These are phyloP conservation scores for Daldinia sp. DNA, from an alignment of 2,329 filamentous ascomycete species.

Conservation along the genomic window DNA sequence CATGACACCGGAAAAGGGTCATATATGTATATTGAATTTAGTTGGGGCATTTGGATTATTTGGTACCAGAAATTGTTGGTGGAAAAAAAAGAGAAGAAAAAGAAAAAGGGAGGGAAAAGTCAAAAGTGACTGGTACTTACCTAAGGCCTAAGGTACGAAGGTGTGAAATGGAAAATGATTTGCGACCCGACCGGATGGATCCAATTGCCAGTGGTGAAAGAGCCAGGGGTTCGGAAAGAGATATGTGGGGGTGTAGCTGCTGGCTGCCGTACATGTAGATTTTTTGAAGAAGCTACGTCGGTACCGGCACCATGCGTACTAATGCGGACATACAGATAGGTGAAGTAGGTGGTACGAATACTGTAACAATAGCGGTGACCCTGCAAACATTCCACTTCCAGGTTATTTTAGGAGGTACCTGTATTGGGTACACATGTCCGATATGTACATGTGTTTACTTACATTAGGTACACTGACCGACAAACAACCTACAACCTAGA, in stretches of 20 bases:
- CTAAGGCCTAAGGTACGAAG: background rate
- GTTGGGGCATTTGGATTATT: slow-evolving; percentile 4
- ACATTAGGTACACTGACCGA: background rate
- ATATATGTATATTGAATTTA: slow-evolving; percentile 27
- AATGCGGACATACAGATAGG: background rate
- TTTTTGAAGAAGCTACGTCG: slow-evolving; percentile 5
- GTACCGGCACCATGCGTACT: background rate
- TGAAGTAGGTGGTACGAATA: slow-evolving; percentile 3
- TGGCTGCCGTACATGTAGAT: slow-evolving; percentile 14
- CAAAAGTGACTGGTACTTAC: slow-evolving; percentile 7
- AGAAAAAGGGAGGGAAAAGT: slow-evolving; percentile 3
- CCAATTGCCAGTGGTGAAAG: slow-evolving; percentile 35
- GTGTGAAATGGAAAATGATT: slow-evolving; percentile 20
- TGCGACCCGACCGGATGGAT: slow-evolving; percentile 37
- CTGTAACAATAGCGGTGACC: slow-evolving; percentile 5
- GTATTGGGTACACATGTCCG: no score
- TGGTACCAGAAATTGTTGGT: slow-evolving; percentile 8
- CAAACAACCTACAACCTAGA: background rate
- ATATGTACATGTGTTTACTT: background rate
- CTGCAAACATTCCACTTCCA: background rate
- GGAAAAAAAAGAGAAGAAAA: slow-evolving; percentile 14
- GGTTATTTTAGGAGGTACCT: background rate
- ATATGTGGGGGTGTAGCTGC: slow-evolving; percentile 28
- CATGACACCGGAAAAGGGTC: slow-evolving; percentile 26
- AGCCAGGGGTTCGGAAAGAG: slow-evolving; percentile 40